These are phyloP conservation scores for Scheffersomyces amazonensis DNA, from an alignment of 805 yeast species.

Conservation along the genomic window DNA sequence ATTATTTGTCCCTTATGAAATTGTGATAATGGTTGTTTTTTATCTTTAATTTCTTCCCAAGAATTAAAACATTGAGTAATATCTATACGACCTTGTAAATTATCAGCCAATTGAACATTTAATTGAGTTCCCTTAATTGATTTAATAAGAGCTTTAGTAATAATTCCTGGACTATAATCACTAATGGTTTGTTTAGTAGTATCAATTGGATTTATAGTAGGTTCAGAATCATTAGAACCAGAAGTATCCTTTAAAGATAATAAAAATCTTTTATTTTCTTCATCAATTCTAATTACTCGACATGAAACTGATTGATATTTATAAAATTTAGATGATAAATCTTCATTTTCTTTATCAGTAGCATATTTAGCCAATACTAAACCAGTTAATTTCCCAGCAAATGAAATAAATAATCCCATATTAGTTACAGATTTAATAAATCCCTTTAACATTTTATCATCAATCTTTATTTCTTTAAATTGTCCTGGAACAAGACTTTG, in stretches of 20 bases:
- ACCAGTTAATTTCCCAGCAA: conserved; percentile 79
- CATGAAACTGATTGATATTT: conserved; percentile 71
- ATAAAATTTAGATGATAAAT: conserved; percentile 52
- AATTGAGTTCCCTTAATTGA: conserved; percentile 71
- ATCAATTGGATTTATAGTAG: conserved; percentile 61
- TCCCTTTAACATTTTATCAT: conserved; percentile 55
- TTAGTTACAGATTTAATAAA: conserved; percentile 75
- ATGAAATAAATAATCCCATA: conserved; percentile 79
- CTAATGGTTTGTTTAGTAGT: conserved; percentile 39
- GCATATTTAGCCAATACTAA: conserved; percentile 75
- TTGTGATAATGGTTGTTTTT: conserved; percentile 52
- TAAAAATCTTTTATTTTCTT: conserved; percentile 66
- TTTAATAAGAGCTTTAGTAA: conserved; percentile 58
- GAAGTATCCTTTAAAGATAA: conserved; percentile 50
- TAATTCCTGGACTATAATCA: conserved; percentile 58
- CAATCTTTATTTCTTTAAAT: conserved; percentile 54
- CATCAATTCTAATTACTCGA: conserved; percentile 65
- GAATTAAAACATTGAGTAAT: conserved; percentile 63
- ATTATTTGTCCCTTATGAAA: conserved; percentile 59
- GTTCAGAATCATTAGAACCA: conserved; percentile 17
- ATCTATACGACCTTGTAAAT: conserved; percentile 77
- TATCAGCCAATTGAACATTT: conserved; percentile 72
- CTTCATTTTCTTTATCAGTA: conserved; percentile 48
- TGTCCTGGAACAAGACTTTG: conserved; percentile 50
- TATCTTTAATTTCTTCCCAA: conserved; percentile 53